These are phyloP conservation scores for Oryza punctata DNA, from an alignment of 176 grass and related monocot species.

Conservation along the genomic window DNA sequence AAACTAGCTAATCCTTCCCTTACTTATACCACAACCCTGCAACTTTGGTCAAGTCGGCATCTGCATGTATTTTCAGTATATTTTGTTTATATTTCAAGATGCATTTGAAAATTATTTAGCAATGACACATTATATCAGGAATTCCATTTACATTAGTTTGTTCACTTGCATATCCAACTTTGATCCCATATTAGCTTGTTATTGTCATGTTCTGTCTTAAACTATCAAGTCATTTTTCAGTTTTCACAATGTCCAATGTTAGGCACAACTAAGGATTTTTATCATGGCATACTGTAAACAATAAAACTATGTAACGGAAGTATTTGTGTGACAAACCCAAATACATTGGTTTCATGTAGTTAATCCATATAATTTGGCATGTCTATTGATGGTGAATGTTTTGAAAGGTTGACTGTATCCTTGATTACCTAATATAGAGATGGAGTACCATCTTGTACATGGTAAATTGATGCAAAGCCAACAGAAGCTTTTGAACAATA, in stretches of 20 bases:
- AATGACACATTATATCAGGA: background rate
- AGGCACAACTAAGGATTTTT: background rate
- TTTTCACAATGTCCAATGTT: background rate
- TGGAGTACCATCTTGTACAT: constrained; percentile 7
- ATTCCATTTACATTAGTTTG: constrained; percentile 28
- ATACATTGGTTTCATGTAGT: background rate
- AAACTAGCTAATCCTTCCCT: background rate
- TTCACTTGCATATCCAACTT: constrained; percentile 6
- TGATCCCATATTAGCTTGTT: background rate
- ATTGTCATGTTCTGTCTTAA: background rate
- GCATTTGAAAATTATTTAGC: constrained; percentile 16
- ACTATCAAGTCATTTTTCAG: background rate
- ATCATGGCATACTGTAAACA: background rate
- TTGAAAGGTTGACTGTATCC: background rate
- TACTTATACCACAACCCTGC: constrained; percentile 11
- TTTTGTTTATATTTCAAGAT: constrained; percentile 17
- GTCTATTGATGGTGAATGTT: background rate
- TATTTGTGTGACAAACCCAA: background rate
- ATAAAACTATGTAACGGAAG: background rate
- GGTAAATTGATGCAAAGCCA: background rate
- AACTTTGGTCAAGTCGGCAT: constrained; percentile 9
- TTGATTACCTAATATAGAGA: background rate
- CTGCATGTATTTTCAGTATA: background rate
- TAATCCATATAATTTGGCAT: background rate
- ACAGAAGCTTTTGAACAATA: background rate